phyloP scores from a whole-genome alignment of 306 rosid species.

The Crotalaria pallida region DNA sequence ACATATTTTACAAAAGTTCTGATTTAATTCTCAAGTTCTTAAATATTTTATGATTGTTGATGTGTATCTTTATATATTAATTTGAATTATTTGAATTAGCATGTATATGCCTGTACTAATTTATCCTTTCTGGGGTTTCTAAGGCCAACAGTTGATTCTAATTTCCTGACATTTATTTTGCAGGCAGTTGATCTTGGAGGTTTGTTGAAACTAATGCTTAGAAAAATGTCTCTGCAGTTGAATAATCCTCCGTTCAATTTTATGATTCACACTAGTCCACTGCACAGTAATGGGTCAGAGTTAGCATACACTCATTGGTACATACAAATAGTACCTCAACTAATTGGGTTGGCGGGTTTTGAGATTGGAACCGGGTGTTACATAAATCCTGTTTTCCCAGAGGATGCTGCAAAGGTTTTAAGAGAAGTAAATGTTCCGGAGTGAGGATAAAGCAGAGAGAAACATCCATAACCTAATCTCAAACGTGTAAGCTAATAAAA shows the following conservation, averaged over 20 bases:
- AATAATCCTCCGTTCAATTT: conserved; percentile 75
- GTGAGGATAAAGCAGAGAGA: conserved; percentile 4
- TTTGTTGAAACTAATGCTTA: conserved; percentile 60
- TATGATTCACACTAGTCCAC: conserved; percentile 71
- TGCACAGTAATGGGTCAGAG: conserved; percentile 35
- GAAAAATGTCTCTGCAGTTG: conserved; percentile 68
- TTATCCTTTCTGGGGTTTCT: not conserved
- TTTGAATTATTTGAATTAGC: no score
- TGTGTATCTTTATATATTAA: no score
- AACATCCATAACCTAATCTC: not conserved
- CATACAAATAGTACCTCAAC: conserved; percentile 75
- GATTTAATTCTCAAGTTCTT: no score
- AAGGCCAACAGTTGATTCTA: not conserved
- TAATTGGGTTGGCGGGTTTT: conserved; percentile 58
- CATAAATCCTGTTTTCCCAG: conserved; percentile 80
- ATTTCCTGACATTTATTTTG: conserved; percentile 20
- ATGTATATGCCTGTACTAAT: not conserved
- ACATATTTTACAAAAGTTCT: no score
- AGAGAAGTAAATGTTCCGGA: conserved; percentile 54
- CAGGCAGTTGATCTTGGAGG: conserved; percentile 82
- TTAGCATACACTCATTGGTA: conserved; percentile 64
- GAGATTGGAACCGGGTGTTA: conserved; percentile 79
- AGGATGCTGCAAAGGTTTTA: conserved; percentile 78
- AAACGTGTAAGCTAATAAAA: not conserved
- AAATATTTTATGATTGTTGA: no score